A percentile compares a stretch with the other conserved stretches of the same genome.
Conservation (phyloP, 495 filamentous ascomycete genomes). For the Trichoderma reesei region DNA sequence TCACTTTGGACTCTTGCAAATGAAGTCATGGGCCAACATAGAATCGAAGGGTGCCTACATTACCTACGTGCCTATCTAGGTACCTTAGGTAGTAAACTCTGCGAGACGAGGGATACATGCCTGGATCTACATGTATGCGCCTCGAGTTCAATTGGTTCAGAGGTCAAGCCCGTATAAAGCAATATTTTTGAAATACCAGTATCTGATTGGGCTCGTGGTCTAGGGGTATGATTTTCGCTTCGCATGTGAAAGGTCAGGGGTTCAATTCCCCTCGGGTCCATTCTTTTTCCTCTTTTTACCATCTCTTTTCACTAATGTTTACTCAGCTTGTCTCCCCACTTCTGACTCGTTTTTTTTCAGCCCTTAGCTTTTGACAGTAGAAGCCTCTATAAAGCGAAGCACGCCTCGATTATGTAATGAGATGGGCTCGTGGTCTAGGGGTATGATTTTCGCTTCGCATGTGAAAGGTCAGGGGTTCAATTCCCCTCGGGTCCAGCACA, state of each 20-base stretch:
- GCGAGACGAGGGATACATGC: too few relatives aligned
- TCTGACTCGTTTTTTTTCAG: too few relatives aligned
- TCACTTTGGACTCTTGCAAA: too few relatives aligned
- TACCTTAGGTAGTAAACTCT: too few relatives aligned
- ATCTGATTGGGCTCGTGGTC: background rate
- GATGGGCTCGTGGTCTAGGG: conserved; percentile 1
- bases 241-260: conserved; percentile 4
- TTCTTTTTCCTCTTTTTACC: background rate
- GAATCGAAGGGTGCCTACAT: too few relatives aligned
- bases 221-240: conserved; percentile 5
- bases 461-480: conserved; percentile 4
- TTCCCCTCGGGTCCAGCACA: background rate
- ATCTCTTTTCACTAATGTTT: background rate
- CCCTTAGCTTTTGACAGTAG: background rate
- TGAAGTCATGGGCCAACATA: too few relatives aligned
- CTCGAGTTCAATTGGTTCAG: too few relatives aligned
- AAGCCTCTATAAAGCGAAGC: background rate
- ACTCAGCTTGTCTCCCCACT: too few relatives aligned
- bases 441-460: conserved; percentile 5
- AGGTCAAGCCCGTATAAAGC: background rate
- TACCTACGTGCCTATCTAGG: too few relatives aligned
- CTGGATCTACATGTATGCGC: too few relatives aligned
- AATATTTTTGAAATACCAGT: too few relatives aligned
- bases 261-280: conserved; percentile 4
- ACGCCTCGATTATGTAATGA: background rate